Percentiles rank a stretch among this genome's conserved stretches.
Conservation (phyloP, 2,329 filamentous ascomycete species). For the Penicillium sp. region DNA sequence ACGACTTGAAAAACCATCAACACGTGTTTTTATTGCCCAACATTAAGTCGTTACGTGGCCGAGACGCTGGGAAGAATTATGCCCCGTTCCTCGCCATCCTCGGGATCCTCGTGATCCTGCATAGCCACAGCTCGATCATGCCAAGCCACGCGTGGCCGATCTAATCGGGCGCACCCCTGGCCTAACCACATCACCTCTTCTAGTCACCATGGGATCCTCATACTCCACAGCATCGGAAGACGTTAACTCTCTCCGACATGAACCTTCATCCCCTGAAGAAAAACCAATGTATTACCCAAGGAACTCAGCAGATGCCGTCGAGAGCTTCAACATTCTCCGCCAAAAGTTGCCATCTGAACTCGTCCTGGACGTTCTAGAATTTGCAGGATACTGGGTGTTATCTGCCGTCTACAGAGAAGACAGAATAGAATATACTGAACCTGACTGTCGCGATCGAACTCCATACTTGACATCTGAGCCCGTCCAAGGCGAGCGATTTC, state of each 20-base stretch:
- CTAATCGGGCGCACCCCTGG: not conserved
- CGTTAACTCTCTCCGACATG: not conserved
- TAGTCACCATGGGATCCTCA: not conserved
- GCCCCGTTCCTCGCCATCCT: too few relatives aligned
- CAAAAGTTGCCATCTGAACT: slow-evolving; percentile 8
- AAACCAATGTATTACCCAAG: not conserved
- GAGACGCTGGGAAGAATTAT: not conserved
- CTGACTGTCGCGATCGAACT: not conserved
- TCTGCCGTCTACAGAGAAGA: not conserved
- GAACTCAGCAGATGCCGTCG: not conserved
- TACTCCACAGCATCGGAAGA: not conserved
- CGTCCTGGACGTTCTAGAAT: slow-evolving; percentile 2
- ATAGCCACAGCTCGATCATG: not conserved
- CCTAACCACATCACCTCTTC: not conserved
- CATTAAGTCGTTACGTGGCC: not conserved
- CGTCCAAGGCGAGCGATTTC: slow-evolving; percentile 3
- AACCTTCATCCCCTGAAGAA: not conserved
- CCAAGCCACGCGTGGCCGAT: not conserved
- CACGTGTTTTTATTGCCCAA: not conserved
- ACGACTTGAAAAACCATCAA: not conserved
- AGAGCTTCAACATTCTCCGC: slow-evolving; percentile 3
- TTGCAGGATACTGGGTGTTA: slow-evolving; percentile 8
- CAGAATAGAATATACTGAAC: not conserved
- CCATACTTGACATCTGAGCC: slow-evolving; percentile 7
- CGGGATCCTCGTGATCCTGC: not conserved